phyloP scores from a whole-genome alignment of 441 rosid species.

The Mallotus japonicus region DNA sequence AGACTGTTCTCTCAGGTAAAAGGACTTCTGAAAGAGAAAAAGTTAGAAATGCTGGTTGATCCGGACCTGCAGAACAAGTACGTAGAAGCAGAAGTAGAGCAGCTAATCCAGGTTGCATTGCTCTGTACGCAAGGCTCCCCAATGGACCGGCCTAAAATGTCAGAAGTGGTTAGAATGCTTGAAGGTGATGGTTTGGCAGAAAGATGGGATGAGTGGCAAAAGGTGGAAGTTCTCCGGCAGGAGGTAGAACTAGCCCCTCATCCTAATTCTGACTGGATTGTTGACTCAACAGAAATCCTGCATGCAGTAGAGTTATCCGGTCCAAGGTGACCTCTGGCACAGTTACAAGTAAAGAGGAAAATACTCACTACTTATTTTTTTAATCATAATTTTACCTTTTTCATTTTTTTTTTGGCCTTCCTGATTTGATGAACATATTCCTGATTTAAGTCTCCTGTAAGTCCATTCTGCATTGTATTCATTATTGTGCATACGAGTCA shows the following conservation, averaged over 20 bases:
- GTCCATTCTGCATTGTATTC: constrained; percentile 44
- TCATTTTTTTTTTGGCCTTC: background rate
- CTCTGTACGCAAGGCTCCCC: constrained; percentile 88
- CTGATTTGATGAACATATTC: constrained; percentile 23
- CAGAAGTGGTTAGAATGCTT: constrained; percentile 90
- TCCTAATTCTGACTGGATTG: constrained; percentile 58
- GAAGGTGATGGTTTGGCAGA: constrained; percentile 89
- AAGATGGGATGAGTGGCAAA: constrained; percentile 95
- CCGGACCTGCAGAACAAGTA: constrained; percentile 72
- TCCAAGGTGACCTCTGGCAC: constrained; percentile 54
- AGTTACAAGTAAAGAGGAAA: constrained; percentile 26
- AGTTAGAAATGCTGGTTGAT: constrained; percentile 76
- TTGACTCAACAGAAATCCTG: constrained; percentile 65
- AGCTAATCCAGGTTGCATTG: constrained; percentile 79
- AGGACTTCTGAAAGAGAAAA: constrained; percentile 82
- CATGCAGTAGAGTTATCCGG: constrained; percentile 74
- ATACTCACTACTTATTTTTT: constrained; percentile 26
- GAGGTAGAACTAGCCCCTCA: constrained; percentile 58
- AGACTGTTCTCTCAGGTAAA: constrained; percentile 48
- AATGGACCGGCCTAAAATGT: constrained; percentile 86
- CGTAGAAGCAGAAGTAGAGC: constrained; percentile 70
- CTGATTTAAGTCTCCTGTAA: constrained; percentile 35
- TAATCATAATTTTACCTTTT: constrained; percentile 1
- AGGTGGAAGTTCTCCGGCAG: constrained; percentile 74
- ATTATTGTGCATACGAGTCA: constrained; percentile 53